phyloP scores from a whole-genome alignment of 192 early-diverging fungal species.

The Umbelopsis ramanniana region DNA sequence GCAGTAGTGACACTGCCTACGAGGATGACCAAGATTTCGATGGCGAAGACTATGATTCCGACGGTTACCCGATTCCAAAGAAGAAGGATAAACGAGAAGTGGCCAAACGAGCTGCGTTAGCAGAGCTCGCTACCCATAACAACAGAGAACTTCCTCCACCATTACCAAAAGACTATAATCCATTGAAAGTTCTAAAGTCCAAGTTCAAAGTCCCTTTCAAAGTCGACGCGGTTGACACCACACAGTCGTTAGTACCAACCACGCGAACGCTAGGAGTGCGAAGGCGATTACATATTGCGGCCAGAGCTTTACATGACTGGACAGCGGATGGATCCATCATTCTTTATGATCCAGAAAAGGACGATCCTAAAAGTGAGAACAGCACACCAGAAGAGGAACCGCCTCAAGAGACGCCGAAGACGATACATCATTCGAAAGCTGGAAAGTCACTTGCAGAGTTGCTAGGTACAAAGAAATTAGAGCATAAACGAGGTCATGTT shows the following conservation, averaged over 20 bases:
- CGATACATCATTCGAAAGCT: conserved; percentile 43
- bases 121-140: background rate
- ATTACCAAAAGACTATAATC: conserved; percentile 32
- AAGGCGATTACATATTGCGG: conserved; percentile 49
- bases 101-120: background rate
- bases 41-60: conserved; percentile 20
- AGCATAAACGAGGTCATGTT: conserved; percentile 65
- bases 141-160: conserved; percentile 22
- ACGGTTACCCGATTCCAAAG: conserved; percentile 10
- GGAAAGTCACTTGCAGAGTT: conserved; percentile 58
- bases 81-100: background rate
- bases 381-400: conserved; percentile 45
- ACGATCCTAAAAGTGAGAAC: conserved; percentile 41
- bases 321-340: conserved; percentile 82
- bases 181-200: background rate
- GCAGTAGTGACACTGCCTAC: conserved; percentile 4
- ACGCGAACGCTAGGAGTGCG: conserved; percentile 56
- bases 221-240: background rate
- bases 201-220: conserved; percentile 27
- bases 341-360: conserved; percentile 72
- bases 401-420: conserved; percentile 43
- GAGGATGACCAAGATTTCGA: conserved; percentile 15
- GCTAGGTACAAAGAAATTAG: conserved; percentile 49
- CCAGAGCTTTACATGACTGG: conserved; percentile 79
- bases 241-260: conserved; percentile 12